Conservation (phyloP, 2,329 filamentous ascomycete genomes). For the Mycocentrospora acerina region DNA sequence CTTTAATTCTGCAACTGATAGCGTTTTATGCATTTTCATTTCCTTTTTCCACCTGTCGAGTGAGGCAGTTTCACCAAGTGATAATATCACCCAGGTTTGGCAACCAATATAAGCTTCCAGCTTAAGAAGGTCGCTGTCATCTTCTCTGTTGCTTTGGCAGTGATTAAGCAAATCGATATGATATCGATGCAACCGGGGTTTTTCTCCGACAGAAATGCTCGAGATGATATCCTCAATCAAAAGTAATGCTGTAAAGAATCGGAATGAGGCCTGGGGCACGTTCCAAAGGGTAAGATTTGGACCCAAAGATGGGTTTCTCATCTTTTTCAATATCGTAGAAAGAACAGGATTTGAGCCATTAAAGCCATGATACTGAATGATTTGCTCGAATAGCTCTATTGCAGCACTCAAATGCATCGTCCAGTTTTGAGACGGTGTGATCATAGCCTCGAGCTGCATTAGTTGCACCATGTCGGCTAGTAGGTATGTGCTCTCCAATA, state of each 20-base stretch:
- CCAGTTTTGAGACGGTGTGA: constrained; percentile 51
- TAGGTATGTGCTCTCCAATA: constrained; percentile 20
- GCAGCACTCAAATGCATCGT: constrained; percentile 55
- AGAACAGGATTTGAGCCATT: constrained; percentile 2
- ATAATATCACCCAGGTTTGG: constrained; percentile 58
- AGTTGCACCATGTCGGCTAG: constrained; percentile 57
- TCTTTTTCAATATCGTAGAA: constrained; percentile 9
- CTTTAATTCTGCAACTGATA: constrained; percentile 51
- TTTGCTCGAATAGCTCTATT: constrained; percentile 51
- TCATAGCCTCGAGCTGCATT: constrained; percentile 55
- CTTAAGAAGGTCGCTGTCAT: constrained; percentile 25
- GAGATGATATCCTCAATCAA: constrained; percentile 42
- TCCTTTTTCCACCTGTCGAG: constrained; percentile 60
- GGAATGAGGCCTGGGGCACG: constrained; percentile 41
- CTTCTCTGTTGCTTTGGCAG: constrained; percentile 21
- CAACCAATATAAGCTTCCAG: constrained; percentile 58
- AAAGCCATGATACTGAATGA: constrained; percentile 16
- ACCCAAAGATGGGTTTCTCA: constrained; percentile 1
- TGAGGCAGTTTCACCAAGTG: constrained; percentile 56
- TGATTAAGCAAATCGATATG: constrained; percentile 23
- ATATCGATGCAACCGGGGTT: constrained; percentile 31
- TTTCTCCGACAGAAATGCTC: constrained; percentile 33
- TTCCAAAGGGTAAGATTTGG: constrained; percentile 19
- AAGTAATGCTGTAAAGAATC: constrained; percentile 39
- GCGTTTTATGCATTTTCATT: constrained; percentile 45